phyloP scores from a whole-genome alignment of 108 stramenopile genomes.

The Cylindrotheca closterium region DNA sequence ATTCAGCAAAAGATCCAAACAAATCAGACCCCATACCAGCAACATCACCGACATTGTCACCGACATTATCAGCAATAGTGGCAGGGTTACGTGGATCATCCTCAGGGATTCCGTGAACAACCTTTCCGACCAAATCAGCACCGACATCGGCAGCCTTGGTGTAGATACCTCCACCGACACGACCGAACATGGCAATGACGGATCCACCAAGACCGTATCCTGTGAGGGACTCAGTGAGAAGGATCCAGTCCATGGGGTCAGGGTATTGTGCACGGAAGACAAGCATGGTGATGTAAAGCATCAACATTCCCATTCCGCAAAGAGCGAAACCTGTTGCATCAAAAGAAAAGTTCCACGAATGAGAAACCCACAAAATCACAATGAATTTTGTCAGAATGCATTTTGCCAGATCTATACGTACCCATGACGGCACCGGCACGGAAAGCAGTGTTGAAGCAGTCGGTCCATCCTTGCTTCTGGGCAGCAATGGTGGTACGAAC shows the following conservation, averaged over 20 bases:
- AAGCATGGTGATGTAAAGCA: conserved; percentile 83
- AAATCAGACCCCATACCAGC: conserved; percentile 99
- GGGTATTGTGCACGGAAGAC: conserved; percentile 82
- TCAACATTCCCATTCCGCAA: conserved; percentile 89
- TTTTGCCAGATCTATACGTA: conserved; percentile 1
- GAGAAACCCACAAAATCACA: background rate
- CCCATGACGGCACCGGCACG: conserved; percentile 97
- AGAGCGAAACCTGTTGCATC: conserved; percentile 80
- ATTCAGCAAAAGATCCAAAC: conserved; percentile 97
- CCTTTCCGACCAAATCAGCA: conserved; percentile 99
- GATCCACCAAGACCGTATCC: conserved; percentile 98
- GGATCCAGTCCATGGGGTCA: conserved; percentile 77
- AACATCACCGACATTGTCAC: conserved; percentile 99
- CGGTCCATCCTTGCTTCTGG: conserved; percentile 83
- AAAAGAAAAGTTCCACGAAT: background rate
- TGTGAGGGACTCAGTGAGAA: conserved; percentile 92
- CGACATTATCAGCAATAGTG: conserved; percentile 99
- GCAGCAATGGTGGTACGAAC: conserved; percentile 95
- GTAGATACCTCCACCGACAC: conserved; percentile 99
- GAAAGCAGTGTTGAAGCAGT: conserved; percentile 96
- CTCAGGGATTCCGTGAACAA: conserved; percentile 97
- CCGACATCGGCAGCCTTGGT: conserved; percentile 99
- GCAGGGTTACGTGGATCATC: conserved; percentile 99
- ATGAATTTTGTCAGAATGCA: background rate
- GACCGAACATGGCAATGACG: conserved; percentile 99